These are phyloP conservation scores for Blastomyces silverae DNA, from an alignment of 2,329 filamentous ascomycete genomes.

Conservation along the genomic window DNA sequence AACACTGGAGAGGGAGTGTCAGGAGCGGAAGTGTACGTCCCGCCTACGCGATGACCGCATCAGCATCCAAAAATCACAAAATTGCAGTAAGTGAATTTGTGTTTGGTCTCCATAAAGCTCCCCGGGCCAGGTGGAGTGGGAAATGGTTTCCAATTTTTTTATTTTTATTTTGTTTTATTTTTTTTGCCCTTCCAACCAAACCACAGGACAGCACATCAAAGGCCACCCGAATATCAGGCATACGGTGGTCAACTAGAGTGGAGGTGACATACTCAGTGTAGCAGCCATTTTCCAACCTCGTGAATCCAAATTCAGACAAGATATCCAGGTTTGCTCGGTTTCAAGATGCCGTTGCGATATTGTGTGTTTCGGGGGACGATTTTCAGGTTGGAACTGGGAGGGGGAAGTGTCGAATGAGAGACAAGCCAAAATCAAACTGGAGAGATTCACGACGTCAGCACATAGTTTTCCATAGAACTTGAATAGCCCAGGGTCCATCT, in stretches of 20 bases:
- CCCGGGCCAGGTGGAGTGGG: not conserved
- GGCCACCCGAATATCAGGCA: constrained; percentile 4
- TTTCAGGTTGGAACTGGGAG: constrained; percentile 1
- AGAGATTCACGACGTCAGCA: constrained; percentile 1
- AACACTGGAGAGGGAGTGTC: constrained; percentile 76
- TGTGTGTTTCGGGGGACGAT: constrained; percentile 1
- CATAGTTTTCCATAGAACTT: not conserved
- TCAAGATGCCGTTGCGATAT: not conserved
- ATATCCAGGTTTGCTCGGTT: constrained; percentile 10
- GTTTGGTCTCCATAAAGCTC: not conserved
- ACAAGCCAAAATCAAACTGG: constrained; percentile 3
- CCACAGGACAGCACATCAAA: not conserved
- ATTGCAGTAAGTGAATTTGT: constrained; percentile 11
- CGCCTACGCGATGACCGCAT: constrained; percentile 37
- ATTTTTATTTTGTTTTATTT: not conserved
- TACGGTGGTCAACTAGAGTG: constrained; percentile 12
- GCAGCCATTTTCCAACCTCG: constrained; percentile 34
- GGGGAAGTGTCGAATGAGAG: not conserved
- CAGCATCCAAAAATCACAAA: constrained; percentile 33
- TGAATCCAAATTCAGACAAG: constrained; percentile 9
- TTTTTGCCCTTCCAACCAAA: constrained; percentile 6
- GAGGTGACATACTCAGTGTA: constrained; percentile 39
- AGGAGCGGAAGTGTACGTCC: constrained; percentile 46
- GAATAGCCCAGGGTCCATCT: not conserved
- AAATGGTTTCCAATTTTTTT: not conserved